Conservation (phyloP, 1,284 basidiomycete genomes). For the Ustilago loliicola region DNA sequence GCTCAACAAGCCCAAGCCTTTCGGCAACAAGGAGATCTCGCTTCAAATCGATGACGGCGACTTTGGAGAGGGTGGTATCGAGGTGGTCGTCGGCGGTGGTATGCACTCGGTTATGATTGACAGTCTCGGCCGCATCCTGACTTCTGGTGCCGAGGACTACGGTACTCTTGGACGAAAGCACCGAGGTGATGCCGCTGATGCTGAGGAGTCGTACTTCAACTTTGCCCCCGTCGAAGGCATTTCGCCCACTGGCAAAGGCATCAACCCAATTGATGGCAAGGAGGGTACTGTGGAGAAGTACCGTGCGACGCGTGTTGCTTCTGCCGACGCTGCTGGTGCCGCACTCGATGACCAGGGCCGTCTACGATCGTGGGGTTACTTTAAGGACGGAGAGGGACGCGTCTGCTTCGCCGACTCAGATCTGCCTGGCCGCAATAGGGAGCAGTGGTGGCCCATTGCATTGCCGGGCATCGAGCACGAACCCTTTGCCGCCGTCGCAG, state of each 20-base stretch:
- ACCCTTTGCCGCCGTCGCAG: conserved; percentile 80
- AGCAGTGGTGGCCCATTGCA: conserved; percentile 69
- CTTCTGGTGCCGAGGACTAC: conserved; percentile 92
- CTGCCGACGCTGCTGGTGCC: conserved; percentile 87
- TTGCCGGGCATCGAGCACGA: conserved; percentile 72
- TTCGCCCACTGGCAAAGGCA: conserved; percentile 54
- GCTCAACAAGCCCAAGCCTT: conserved; percentile 63
- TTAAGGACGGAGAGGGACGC: conserved; percentile 83
- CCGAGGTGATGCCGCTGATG: conserved; percentile 78
- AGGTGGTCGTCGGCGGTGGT: conserved; percentile 63
- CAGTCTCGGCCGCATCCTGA: conserved; percentile 69
- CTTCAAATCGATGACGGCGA: conserved; percentile 59
- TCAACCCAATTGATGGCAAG: conserved; percentile 77
- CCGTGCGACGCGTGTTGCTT: conserved; percentile 83
- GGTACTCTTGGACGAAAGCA: conserved; percentile 80
- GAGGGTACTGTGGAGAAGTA: conserved; percentile 78
- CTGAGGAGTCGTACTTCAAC: conserved; percentile 82
- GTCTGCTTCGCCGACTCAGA: conserved; percentile 80
- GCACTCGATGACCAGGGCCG: conserved; percentile 83
- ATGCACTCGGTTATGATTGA: conserved; percentile 69
- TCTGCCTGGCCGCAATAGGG: conserved; percentile 46
- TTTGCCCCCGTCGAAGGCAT: conserved; percentile 82
- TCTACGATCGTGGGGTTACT: conserved; percentile 77
- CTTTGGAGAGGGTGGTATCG: conserved; percentile 60
- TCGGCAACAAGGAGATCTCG: conserved; percentile 61